A percentile compares a stretch with the other conserved stretches of the same genome.
phyloP scores from a whole-genome alignment of 306 rosid genomes.

The Myrica gale region DNA sequence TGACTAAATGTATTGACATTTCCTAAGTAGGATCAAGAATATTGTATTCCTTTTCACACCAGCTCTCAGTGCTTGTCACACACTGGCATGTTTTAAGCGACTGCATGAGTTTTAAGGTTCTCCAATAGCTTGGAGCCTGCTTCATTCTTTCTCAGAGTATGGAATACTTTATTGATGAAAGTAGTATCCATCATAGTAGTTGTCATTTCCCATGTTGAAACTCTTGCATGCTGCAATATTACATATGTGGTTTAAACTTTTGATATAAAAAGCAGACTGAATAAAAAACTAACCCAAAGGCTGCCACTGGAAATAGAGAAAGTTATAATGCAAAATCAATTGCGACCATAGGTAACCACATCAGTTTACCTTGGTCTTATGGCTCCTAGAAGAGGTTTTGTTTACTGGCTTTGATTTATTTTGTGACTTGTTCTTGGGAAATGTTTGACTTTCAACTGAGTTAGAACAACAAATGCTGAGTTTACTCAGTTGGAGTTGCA shows the following conservation, averaged over 20 bases:
- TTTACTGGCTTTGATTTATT: neutral
- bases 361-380: neutral
- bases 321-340: neutral
- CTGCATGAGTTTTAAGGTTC: neutral
- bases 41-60: neutral
- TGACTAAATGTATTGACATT: neutral
- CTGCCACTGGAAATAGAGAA: no score
- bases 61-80: neutral
- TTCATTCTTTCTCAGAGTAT: conserved; percentile 4
- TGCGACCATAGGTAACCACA: neutral
- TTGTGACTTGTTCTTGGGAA: neutral
- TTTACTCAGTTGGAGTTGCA: neutral
- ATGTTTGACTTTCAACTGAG: neutral
- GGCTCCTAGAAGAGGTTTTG: neutral
- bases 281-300: neutral
- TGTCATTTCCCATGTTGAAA: conserved; percentile 14
- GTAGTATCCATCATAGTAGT: neutral
- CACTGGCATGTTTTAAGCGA: neutral
- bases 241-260: neutral
- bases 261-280: neutral
- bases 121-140: neutral
- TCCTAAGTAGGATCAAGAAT: neutral
- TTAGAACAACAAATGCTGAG: neutral
- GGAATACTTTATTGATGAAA: conserved; percentile 4
- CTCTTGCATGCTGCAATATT: neutral